Conservation (phyloP, 768 basidiomycete genomes). For the Suillus alpinus region DNA sequence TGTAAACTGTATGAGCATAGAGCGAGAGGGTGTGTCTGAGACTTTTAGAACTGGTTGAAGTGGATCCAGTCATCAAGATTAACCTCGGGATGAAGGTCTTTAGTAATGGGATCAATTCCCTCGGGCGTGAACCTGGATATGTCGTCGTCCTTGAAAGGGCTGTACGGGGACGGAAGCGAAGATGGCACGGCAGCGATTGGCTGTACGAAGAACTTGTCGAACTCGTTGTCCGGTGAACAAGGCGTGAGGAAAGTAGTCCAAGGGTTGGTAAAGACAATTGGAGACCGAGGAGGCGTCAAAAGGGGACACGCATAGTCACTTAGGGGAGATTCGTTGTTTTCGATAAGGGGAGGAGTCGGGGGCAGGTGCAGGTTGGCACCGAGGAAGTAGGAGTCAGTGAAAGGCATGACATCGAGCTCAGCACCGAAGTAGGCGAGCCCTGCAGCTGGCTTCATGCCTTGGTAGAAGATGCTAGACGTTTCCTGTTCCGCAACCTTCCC, state of each 20-base stretch:
- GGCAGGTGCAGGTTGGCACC: slow-evolving; percentile 6
- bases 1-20: neutral
- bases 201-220: slow-evolving; percentile 32
- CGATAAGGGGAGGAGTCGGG: slow-evolving; percentile 10
- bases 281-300: slow-evolving; percentile 16
- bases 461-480: slow-evolving; percentile 12
- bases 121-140: neutral
- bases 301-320: slow-evolving; percentile 10
- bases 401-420: slow-evolving; percentile 27
- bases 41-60: neutral
- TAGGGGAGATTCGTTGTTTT: slow-evolving; percentile 8
- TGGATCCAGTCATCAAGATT: slow-evolving; percentile 3
- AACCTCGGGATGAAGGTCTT: neutral
- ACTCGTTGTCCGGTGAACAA: neutral
- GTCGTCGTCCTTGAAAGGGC: neutral
- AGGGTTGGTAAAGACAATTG: slow-evolving; percentile 28
- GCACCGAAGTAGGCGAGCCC: slow-evolving; percentile 25
- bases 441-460: slow-evolving; percentile 20
- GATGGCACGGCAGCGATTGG: slow-evolving; percentile 12
- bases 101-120: neutral
- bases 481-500: slow-evolving; percentile 4
- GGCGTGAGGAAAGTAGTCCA: slow-evolving; percentile 7
- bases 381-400: slow-evolving; percentile 26
- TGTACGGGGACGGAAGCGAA: neutral
- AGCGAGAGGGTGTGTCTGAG: neutral